Conservation (phyloP, 257 asterid genomes). For the Petunia axillaris region DNA sequence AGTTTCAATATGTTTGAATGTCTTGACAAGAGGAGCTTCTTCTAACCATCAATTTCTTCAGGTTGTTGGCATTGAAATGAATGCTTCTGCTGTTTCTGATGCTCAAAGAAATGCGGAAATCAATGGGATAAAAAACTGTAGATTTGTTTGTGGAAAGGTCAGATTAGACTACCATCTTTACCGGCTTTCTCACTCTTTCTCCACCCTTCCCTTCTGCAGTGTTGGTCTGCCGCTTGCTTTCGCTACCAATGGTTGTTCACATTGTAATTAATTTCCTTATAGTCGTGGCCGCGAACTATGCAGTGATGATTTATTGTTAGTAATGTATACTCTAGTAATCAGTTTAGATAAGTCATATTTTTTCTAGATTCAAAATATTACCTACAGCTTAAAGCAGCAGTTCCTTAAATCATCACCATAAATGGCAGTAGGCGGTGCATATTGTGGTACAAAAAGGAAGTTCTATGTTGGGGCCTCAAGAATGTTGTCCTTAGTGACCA, state of each 20-base stretch:
- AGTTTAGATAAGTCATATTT: background rate
- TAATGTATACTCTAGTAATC: background rate
- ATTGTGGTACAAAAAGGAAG: background rate
- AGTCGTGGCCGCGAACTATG: background rate
- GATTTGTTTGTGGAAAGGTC: slow-evolving; percentile 94
- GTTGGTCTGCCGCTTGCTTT: background rate
- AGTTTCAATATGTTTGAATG: background rate
- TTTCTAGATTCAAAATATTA: background rate
- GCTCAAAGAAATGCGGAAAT: slow-evolving; percentile 93
- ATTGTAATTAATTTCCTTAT: background rate
- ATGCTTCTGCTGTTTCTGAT: slow-evolving; percentile 93
- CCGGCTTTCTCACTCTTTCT: slow-evolving; percentile 22
- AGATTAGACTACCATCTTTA: slow-evolving; percentile 30
- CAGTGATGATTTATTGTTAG: slow-evolving; percentile 3
- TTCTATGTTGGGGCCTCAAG: background rate
- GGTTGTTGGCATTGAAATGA: slow-evolving; percentile 99
- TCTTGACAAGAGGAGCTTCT: slow-evolving; percentile 29
- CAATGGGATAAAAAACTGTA: slow-evolving; percentile 84
- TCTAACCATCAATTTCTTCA: slow-evolving; percentile 40
- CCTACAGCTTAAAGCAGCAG: background rate
- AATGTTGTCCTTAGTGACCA: background rate
- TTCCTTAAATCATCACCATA: background rate
- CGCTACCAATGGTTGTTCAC: background rate
- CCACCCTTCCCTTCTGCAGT: background rate
- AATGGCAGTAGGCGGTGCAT: slow-evolving; percentile 10